These are phyloP conservation scores for Citrus unshiu DNA, from an alignment of 345 rosid genomes.

Conservation along the genomic window DNA sequence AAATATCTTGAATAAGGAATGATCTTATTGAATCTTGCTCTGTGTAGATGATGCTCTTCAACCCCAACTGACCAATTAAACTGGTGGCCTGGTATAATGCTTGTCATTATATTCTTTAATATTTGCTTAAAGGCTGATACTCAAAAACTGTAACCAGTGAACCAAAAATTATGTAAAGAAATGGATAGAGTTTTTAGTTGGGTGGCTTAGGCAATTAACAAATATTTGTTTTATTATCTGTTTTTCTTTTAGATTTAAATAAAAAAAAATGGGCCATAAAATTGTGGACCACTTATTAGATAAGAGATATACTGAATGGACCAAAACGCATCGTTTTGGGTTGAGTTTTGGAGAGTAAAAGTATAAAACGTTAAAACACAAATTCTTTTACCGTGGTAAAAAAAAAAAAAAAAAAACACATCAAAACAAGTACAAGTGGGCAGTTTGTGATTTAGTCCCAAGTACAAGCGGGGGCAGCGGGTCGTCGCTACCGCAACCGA, in stretches of 20 bases:
- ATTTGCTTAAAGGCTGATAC: neutral
- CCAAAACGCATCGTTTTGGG: too few species aligned
- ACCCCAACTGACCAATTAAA: constrained; percentile 47
- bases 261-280: too few species aligned
- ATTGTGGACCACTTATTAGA: too few species aligned
- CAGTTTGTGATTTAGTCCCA: constrained; percentile 22
- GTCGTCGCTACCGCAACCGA: constrained; percentile 27
- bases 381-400: too few species aligned
- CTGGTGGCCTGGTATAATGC: constrained; percentile 51
- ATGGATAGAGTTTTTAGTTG: neutral
- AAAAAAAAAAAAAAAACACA: too few species aligned
- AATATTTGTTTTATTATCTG: neutral
- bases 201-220: neutral
- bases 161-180: neutral
- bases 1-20: constrained; percentile 34
- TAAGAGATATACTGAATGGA: too few species aligned
- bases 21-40: constrained; percentile 36
- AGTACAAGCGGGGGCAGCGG: constrained; percentile 76
- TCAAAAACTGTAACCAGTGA: neutral
- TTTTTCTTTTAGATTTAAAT: too few species aligned
- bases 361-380: too few species aligned
- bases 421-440: too few species aligned
- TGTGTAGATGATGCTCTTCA: constrained; percentile 32
- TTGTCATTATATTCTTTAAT: constrained; percentile 32
- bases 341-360: neutral